Base-by-base conservation (phyloP, 2,329 filamentous ascomycete species). In the Aspergillus sp. region DNA sequence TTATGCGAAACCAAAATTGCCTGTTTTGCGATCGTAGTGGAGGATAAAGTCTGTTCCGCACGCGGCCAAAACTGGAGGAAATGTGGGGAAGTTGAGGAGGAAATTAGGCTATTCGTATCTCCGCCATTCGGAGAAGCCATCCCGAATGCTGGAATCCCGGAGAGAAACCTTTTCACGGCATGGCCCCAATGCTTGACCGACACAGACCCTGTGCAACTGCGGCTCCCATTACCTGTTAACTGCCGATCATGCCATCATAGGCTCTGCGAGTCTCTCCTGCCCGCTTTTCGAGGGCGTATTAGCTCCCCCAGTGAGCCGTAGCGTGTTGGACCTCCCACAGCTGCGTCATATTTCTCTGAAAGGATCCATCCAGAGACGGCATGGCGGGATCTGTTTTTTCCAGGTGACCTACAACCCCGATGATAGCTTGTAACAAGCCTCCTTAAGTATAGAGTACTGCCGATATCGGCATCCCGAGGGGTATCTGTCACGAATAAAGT, bases 21-120 rank as follows among this genome's bases (percentile, higher is more conserved):
- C 19, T 11, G 39, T 19, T 11, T 13, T 11, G 25, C 19, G 2
- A 21, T 21, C n/a, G 15, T 21, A 21, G 41, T 10, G 17, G 41
- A 48, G 44, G 44, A 27, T 48, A 48, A 48, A 48, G 44, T 25
- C 44, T 48, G 44, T 48, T 48, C 44, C 44, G 44, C 21, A 48
- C 5, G 42, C 42, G 42, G 21, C 4, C 4, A 30, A 25, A 25
- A 47, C 42, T 48, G 44, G 44, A 41, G 44, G 44, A 41, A 23
- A 48, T 48, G 44, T 27, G 44, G 44, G 44, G 21, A 21, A 44
- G 41, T 44, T 44, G 27, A 30, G 27, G 27, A 30, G 27, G 27
- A 11, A 44, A 44, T 21, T 13, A 21, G 27, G 27, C 27, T 30
- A 44, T 44, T 44, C 17, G 27, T 4, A 30, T 44, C 41, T 21